phyloP scores from a whole-genome alignment of 2,329 filamentous ascomycete species.

The Exserohilum rostratum region DNA sequence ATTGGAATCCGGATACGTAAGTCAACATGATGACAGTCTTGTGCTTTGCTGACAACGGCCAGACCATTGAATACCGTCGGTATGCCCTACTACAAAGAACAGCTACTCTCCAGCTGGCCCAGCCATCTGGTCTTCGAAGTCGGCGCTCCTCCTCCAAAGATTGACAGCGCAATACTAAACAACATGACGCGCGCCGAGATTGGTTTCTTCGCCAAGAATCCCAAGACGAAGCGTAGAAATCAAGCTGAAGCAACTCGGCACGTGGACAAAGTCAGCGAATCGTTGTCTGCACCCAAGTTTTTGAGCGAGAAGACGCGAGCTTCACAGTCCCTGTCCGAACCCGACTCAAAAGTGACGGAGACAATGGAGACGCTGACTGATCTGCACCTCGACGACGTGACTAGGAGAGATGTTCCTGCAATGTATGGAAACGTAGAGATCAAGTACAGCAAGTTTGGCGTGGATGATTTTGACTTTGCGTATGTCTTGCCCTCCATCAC shows the following conservation, averaged over 20 bases:
- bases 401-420: slow-evolving; percentile 80
- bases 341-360: slow-evolving; percentile 44
- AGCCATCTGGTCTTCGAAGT: slow-evolving; percentile 82
- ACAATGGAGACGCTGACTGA: slow-evolving; percentile 73
- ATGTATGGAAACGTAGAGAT: slow-evolving; percentile 96
- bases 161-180: slow-evolving; percentile 73
- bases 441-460: slow-evolving; percentile 97
- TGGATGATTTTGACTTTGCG: slow-evolving; percentile 99
- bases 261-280: slow-evolving; percentile 62
- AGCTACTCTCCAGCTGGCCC: slow-evolving; percentile 87
- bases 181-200: slow-evolving; percentile 74
- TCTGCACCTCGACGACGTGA: slow-evolving; percentile 70
- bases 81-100: slow-evolving; percentile 91
- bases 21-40: slow-evolving; percentile 28
- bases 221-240: slow-evolving; percentile 75
- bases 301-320: slow-evolving; percentile 90
- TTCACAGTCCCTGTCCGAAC: slow-evolving; percentile 42
- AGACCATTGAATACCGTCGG: slow-evolving; percentile 84
- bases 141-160: slow-evolving; percentile 77
- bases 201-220: slow-evolving; percentile 79
- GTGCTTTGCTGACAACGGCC: slow-evolving; percentile 9
- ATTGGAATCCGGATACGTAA: slow-evolving; percentile 74
- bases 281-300: slow-evolving; percentile 83
- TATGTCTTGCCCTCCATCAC: slow-evolving; percentile 49
- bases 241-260: slow-evolving; percentile 80